Evolutionary conservation across 352 stramenopile species (phyloP).

Genomic region (Phytopythium cucurbitacearum): DNA sequence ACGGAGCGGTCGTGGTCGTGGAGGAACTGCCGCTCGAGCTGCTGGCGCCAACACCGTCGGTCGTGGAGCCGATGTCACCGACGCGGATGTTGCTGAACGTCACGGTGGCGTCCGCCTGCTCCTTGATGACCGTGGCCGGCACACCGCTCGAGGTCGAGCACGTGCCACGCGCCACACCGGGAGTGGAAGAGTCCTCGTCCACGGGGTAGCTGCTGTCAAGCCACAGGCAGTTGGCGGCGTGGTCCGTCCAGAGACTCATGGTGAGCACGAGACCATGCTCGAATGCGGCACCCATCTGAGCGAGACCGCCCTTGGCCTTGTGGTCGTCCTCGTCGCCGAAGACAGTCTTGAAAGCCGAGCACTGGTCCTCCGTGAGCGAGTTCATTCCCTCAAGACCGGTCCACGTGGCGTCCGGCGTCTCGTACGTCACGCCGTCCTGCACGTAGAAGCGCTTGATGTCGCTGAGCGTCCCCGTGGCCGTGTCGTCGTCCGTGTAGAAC

Average conservation of each 20-base stretch:
- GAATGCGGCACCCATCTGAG: slow-evolving; percentile 55
- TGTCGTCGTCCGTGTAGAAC: slow-evolving; percentile 63
- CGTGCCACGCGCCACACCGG: slow-evolving; percentile 46
- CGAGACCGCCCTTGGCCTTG: slow-evolving; percentile 38
- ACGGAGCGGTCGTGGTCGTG: too few relatives aligned
- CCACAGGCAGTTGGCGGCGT: slow-evolving; percentile 63
- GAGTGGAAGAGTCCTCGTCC: slow-evolving; percentile 24
- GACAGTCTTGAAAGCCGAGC: slow-evolving; percentile 32
- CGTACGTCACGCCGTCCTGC: slow-evolving; percentile 41
- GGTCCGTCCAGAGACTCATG: slow-evolving; percentile 74
- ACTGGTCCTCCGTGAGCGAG: slow-evolving; percentile 52
- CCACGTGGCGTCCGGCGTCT: slow-evolving; percentile 30
- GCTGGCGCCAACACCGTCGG: neutral
- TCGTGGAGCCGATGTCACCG: slow-evolving; percentile 57
- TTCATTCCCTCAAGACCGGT: slow-evolving; percentile 8
- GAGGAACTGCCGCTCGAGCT: too few relatives aligned
- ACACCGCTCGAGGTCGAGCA: slow-evolving; percentile 48
- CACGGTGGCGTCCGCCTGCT: slow-evolving; percentile 49
- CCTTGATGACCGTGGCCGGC: slow-evolving; percentile 37
- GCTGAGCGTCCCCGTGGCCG: slow-evolving; percentile 39
- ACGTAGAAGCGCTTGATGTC: slow-evolving; percentile 73
- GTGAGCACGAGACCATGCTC: slow-evolving; percentile 53
- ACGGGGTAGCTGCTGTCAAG: slow-evolving; percentile 62
- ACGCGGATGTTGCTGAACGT: slow-evolving; percentile 75
- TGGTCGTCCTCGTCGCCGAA: slow-evolving; percentile 56